These are phyloP conservation scores for Syncephalastrum contaminatum DNA, from an alignment of 371 early-diverging fungal species.

Conservation along the genomic window DNA sequence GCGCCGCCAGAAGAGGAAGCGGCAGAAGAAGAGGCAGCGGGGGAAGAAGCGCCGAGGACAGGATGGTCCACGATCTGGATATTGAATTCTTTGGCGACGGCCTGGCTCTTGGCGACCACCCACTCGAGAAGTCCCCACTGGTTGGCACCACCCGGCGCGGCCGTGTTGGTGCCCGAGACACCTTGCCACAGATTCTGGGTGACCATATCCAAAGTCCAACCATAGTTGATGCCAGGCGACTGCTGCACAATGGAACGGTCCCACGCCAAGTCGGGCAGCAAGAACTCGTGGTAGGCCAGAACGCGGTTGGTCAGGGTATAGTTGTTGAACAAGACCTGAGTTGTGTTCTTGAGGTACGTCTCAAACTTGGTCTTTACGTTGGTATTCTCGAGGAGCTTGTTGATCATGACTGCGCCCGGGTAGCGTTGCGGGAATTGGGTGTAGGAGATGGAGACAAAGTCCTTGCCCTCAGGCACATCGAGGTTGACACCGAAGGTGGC, in stretches of 20 bases:
- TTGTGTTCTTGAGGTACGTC: conserved; percentile 44
- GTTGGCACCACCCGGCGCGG: conserved; percentile 34
- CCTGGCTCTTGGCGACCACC: conserved; percentile 32
- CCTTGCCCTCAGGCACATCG: conserved; percentile 19
- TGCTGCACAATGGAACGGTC: conserved; percentile 53
- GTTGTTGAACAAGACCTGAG: conserved; percentile 47
- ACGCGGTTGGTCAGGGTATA: conserved; percentile 43
- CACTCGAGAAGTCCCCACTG: conserved; percentile 52
- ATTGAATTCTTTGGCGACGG: conserved; percentile 45
- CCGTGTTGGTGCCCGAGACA: conserved; percentile 29
- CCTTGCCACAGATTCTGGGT: conserved; percentile 38
- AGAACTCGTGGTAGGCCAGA: conserved; percentile 46
- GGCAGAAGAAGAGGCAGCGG: conserved; percentile 7
- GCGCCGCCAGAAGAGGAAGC: conserved; percentile 6
- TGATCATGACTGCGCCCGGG: conserved; percentile 49
- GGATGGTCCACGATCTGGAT: conserved; percentile 37
- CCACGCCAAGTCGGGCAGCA: conserved; percentile 52
- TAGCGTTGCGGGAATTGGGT: conserved; percentile 29
- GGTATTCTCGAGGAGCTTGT: conserved; percentile 47
- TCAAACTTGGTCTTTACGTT: conserved; percentile 34
- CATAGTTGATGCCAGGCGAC: conserved; percentile 55
- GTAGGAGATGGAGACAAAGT: conserved; percentile 37
- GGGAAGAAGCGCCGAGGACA: conserved; percentile 32
- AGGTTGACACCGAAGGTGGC: conserved; percentile 61
- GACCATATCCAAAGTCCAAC: conserved; percentile 47